Base-by-base conservation (phyloP, 2,329 filamentous ascomycete genomes). In the Dothideomycetes sp. region DNA sequence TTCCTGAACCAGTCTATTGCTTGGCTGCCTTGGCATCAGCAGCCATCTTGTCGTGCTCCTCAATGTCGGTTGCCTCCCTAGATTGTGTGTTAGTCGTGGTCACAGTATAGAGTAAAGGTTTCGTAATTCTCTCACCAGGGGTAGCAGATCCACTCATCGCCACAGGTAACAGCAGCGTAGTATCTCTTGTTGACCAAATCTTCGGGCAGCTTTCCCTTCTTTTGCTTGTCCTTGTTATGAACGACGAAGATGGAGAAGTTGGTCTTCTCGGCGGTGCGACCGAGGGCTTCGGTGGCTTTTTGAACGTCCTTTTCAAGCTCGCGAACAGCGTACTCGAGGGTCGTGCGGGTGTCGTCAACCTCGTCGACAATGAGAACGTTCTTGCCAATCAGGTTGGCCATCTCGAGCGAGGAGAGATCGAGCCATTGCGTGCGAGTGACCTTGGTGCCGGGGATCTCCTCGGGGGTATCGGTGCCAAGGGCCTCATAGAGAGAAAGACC, bases 391-490 rank as follows among this genome's bases (percentile, higher is more conserved):
- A 94, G 69, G 64, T 88, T 88, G 58, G 79, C 74, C 81, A 94
- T 91, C 64, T 87, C 79, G 49, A 94, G 74, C 35, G 81, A 81
- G 48, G 74, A 84, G 45, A 98, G 70, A 63, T 98, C 91, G 42
- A 98, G 79, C 91, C 91, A 98, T 75, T 98, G 91, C 30, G 91
- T 96, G 52, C 91, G 84, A 31, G 86, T 96, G 52, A 98, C 91
- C 68, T 93, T 91, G 49, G 85, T 95, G 50, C 89, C 89, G 32
- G 83, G 81, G 47, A 73, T 67, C 66, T 98, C 91, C 55, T 85
- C 71, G 41, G 58, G 48, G 2, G 49, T 46, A 44, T 59, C 56
- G 19, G 72, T 70, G 44, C 69, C 69, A 37, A 96, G 81, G 47
- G 79, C 73, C 68, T 98, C 91, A 72, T 98, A 98, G 41, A 98